Conservation (phyloP, 202 grass and related monocot genomes). For the Carex sylvatica region DNA sequence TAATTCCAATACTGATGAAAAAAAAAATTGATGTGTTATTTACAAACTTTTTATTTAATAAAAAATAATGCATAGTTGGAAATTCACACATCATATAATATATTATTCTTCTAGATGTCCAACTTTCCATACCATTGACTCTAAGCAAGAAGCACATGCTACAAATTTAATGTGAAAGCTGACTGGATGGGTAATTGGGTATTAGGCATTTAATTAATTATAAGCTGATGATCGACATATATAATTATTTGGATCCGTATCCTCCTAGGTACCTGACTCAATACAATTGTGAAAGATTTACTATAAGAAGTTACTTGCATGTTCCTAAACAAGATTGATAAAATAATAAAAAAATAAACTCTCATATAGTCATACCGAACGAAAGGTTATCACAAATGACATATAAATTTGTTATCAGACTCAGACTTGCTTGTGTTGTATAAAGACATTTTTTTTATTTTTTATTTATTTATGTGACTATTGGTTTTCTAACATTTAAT, state of each 20-base stretch:
- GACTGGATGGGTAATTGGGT: neutral
- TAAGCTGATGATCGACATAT: too few relatives aligned
- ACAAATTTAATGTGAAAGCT: slow-evolving; percentile 6
- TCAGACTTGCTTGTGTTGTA: neutral
- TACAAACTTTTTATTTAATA: too few relatives aligned
- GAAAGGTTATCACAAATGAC: neutral
- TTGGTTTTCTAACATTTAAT: neutral
- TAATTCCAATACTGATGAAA: too few relatives aligned
- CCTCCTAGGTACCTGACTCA: too few relatives aligned
- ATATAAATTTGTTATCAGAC: neutral
- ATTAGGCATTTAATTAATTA: too few relatives aligned
- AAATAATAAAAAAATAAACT: neutral
- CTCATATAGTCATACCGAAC: neutral
- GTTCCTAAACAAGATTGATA: neutral
- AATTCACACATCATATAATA: too few relatives aligned
- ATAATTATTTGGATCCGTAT: too few relatives aligned
- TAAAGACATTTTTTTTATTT: neutral
- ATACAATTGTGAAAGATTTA: too few relatives aligned
- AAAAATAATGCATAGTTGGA: too few relatives aligned
- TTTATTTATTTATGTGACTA: too few relatives aligned
- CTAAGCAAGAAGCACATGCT: neutral
- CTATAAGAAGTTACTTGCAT: too few relatives aligned
- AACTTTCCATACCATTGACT: slow-evolving; percentile 2
- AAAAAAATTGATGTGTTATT: too few relatives aligned
- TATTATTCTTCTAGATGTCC: neutral